phyloP scores from a whole-genome alignment of 441 rosid genomes.

The Jatropha multifida region DNA sequence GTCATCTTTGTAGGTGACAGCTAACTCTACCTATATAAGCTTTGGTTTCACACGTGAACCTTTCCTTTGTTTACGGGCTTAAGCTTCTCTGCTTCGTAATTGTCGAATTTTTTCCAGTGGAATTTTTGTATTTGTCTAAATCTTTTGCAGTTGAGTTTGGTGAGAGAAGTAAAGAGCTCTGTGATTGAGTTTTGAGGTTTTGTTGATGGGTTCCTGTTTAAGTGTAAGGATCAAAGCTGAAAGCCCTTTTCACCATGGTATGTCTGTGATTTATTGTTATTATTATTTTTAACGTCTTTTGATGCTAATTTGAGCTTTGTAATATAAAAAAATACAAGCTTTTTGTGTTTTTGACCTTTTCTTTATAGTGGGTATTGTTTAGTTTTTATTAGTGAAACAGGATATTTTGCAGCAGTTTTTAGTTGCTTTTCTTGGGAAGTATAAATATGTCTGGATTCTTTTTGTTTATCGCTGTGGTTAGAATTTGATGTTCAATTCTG shows the following conservation, averaged over 20 bases:
- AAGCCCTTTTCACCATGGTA: slow-evolving; percentile 50
- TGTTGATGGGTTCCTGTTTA: slow-evolving; percentile 78
- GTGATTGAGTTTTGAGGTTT: slow-evolving; percentile 12
- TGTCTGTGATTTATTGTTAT: slow-evolving; percentile 12
- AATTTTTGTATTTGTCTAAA: not conserved
- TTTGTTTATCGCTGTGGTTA: not conserved
- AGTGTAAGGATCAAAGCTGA: slow-evolving; percentile 73
- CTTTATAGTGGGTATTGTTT: slow-evolving; percentile 3
- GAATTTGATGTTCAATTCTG: not conserved
- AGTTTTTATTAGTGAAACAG: slow-evolving; percentile 3
- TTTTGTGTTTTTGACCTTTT: not conserved
- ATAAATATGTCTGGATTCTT: not conserved
- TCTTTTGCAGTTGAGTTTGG: slow-evolving; percentile 3
- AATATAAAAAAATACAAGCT: not conserved
- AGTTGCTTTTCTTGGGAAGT: slow-evolving; percentile 9
- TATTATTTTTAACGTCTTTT: not conserved
- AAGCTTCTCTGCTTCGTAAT: slow-evolving; percentile 5
- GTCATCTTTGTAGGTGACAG: slow-evolving; percentile 25
- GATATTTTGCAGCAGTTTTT: not conserved
- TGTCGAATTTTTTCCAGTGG: not conserved
- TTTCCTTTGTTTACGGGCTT: not conserved
- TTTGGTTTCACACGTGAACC: slow-evolving; percentile 32
- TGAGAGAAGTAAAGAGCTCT: slow-evolving; percentile 17
- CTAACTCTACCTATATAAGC: slow-evolving; percentile 23
- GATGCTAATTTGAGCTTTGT: slow-evolving; percentile 11